Base-by-base conservation (phyloP, 2,329 filamentous ascomycete genomes). In the Colletotrichum costaricense region DNA sequence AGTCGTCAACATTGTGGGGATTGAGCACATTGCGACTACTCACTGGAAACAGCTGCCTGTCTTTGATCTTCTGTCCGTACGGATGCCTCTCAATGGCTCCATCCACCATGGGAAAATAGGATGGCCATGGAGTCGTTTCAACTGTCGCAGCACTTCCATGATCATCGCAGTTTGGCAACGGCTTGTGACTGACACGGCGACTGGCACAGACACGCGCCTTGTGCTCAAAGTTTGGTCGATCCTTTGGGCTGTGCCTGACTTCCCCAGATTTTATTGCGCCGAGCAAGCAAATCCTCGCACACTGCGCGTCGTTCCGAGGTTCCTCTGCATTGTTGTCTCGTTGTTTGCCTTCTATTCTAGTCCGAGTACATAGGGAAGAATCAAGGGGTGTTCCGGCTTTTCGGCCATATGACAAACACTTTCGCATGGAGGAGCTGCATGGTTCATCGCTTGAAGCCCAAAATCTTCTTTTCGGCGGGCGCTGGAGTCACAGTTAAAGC, bases 261-360 rank as follows among this genome's bases (percentile, higher is more conserved):
- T 68, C 66, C 65, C 66, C 59, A 55, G 66, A 55, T 59, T 69
- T 69, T 59, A 72, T 69, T 56, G 59, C 59, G 38, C 46, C 42
- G 28, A 26, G 14, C 46, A 64, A 64, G 33, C 49, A 69, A 63
- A 55, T 16, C 52, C 49, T 56, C 35, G 33, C 30, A 38, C n/a
- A 14, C 19, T 52, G 12, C 33, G 35, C 16, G 24, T 62, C 19
- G 22, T 49, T 52, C 28, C 26, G 19, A 4, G 4, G 1, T 24
- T 49, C 42, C 60, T 30, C 16, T 9, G 9, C 28, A 30, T 22
- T n/a, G 55, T 38, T 6, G 26, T 22, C 49, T 35, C 30, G 3
- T 52, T 19, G 26, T 63, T 63, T 33, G 14, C 9, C 11, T 63
- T 14, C 26, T 63, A 22, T 33, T 33, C 24, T n/a, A 5, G 19